Base-by-base conservation (phyloP, 1,284 basidiomycete species). In the Cystobasidium slooffiae region DNA sequence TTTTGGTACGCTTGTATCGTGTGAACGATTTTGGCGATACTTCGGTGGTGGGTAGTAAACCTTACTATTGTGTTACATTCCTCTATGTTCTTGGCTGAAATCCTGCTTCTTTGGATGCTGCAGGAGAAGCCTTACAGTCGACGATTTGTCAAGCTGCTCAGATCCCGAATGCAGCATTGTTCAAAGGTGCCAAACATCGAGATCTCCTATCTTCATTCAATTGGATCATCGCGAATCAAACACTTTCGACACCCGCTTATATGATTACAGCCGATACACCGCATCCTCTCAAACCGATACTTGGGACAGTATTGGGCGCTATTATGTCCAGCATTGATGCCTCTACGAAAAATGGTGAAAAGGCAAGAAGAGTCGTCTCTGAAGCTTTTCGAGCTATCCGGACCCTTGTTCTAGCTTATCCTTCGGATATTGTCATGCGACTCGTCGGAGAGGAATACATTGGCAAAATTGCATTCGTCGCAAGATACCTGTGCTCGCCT, bases 161-260 rank as follows among this genome's bases (percentile, higher is more conserved):
- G 44, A 20, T 73, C 31, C 62, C 70, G 10, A 22, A 53, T 22
- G 49, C 22, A 31, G 39, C 18, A 12, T 12, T 51, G 8, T 47
- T 73, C 52, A 62, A 66, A 31, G 63, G 62, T 20, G 46, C 70
- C 8, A 73, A 73, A 39, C 31, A 65, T 51, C 70, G 70, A 9
- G 70, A 73, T n/a, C 7, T 73, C 14, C 43, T 65, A n/a, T 53
- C 70, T 14, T 58, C 62, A 14, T 62, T 44, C 44, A 73, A 73
- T 39, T 73, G 70, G 70, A 51, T 73, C 31, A 31, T 73, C 41
- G 70, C 70, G 18, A 73, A 73, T 51, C 62, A 65, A 20, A 62
- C 62, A 9, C 49, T 73, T 16, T 31, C 61, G 3, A 41, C 51
- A 3, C 49, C 58, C 5, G 56, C 46, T n/a, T 49, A 43, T 16